These are phyloP conservation scores for Nakazawaea ambrosiae DNA, from an alignment of 805 yeast genomes.

Conservation along the genomic window DNA sequence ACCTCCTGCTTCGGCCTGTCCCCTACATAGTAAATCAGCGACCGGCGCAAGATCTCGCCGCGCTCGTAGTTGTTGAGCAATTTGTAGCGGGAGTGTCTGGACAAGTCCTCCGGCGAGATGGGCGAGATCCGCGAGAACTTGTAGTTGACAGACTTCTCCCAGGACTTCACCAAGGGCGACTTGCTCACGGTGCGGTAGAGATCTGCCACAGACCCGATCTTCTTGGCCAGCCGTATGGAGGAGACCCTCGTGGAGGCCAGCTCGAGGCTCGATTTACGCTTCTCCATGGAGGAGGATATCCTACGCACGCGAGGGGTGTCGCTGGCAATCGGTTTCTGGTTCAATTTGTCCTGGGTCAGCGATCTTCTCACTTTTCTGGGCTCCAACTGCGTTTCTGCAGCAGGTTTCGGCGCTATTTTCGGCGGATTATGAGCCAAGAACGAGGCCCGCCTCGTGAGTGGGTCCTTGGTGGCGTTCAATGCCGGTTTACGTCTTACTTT, in stretches of 20 bases:
- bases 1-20: constrained; percentile 20
- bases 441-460: too few relatives aligned
- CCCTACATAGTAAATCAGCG: constrained; percentile 47
- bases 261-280: not conserved
- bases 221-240: not conserved
- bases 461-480: not conserved
- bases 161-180: constrained; percentile 3
- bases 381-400: not conserved
- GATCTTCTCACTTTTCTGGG: constrained; percentile 3
- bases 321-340: not conserved
- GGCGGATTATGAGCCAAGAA: not conserved
- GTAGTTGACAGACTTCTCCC: constrained; percentile 5
- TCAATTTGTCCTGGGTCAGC: constrained; percentile 1
- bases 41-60: constrained; percentile 48
- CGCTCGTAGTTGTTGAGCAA: constrained; percentile 47
- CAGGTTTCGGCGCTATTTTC: not conserved
- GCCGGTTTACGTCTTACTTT: too few relatives aligned
- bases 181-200: constrained; percentile 3
- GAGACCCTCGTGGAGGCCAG: not conserved
- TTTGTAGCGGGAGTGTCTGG: constrained; percentile 2
- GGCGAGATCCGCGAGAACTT: constrained; percentile 3
- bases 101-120: constrained; percentile 4
- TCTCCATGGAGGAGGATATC: constrained; percentile 3
- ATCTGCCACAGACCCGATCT: constrained; percentile 5
- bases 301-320: not conserved